Base-by-base conservation (phyloP, 805 yeast genomes). In the Yamadazyma ubonensis region DNA sequence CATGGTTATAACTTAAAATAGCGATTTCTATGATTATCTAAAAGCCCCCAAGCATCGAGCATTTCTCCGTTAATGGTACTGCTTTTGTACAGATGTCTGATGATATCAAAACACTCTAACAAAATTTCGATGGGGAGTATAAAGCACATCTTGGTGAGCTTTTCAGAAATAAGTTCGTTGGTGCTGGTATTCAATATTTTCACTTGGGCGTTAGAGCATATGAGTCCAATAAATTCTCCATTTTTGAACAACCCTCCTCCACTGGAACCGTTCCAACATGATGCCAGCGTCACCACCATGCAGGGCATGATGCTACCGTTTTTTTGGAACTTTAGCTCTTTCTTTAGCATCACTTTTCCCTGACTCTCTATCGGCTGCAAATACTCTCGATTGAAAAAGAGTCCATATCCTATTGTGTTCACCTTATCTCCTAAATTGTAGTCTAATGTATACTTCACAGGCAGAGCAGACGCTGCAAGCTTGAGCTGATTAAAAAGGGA, bases 261-360 rank as follows among this genome's bases (percentile, higher is more conserved):
- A 1, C 75, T 67, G 3, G 77, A 71, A 1, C 78, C 78, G 39
- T 71, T 67, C 77, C 78, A 73, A 49, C 76, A 72, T 6, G 71
- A 57, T 0, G 74, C 57, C 0, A 76, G 66, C 1, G 71, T 53
- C 0, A 70, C 50, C 2, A 69, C 48, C 41, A 71, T 42, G 45
- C 38, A 2, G 46, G 46, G 25, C 32, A 15, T 18, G 4, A 11
- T 2, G 33, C 15, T 2, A 23, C 18, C 37, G 17, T 10, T 16
- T 4, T 2, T 2, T 20, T 29, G 53, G 18, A 41, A 29, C 18
- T 20, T 33, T 12, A 19, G 35, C 6, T 43, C 43, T n/a, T 17
- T 21, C 23, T 39, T 39, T 12, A 29, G 9, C 58, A 45, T 22
- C 55, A 69, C 39, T 12, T 42, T 34, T 0, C 78, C 78, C 4